These are phyloP conservation scores for Piper betle DNA, from an alignment of 164 flowering plant species.

Conservation along the genomic window DNA sequence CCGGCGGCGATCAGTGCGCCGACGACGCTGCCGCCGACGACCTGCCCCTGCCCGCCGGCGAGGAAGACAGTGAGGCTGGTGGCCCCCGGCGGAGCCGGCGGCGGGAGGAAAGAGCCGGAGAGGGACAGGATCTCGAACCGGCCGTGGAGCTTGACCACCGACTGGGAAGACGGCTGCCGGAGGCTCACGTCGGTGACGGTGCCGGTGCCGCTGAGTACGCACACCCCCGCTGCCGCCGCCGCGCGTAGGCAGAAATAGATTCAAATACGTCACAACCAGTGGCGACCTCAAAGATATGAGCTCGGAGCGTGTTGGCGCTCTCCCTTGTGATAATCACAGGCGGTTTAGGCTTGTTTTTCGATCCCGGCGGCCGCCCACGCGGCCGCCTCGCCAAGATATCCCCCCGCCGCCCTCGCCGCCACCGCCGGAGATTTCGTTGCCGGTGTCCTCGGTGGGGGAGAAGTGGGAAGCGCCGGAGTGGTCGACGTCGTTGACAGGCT, in stretches of 20 bases:
- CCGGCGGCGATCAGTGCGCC: slow-evolving; percentile 32
- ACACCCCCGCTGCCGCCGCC: slow-evolving; percentile 28
- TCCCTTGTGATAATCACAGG: slow-evolving; percentile 33
- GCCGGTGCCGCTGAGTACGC: slow-evolving; percentile 28
- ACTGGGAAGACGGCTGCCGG: slow-evolving; percentile 24
- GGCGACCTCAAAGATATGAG: slow-evolving; percentile 27
- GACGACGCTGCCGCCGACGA: slow-evolving; percentile 38
- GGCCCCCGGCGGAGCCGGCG: slow-evolving; percentile 35
- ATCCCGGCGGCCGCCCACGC: slow-evolving; percentile 32
- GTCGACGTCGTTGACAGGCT: slow-evolving; percentile 12
- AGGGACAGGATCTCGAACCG: slow-evolving; percentile 33
- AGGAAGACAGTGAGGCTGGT: slow-evolving; percentile 28
- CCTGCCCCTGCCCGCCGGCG: slow-evolving; percentile 39
- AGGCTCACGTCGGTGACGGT: slow-evolving; percentile 29
- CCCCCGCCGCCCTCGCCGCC: neutral
- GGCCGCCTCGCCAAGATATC: slow-evolving; percentile 19
- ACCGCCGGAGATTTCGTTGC: neutral
- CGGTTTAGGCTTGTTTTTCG: slow-evolving; percentile 38
- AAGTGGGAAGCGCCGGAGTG: neutral
- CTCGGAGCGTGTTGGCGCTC: slow-evolving; percentile 31
- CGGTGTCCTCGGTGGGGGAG: neutral
- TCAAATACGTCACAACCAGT: slow-evolving; percentile 32
- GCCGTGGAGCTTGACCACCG: slow-evolving; percentile 27
- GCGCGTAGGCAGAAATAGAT: slow-evolving; percentile 22
- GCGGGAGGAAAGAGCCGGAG: slow-evolving; percentile 35